Evolutionary conservation across 768 basidiomycete species (phyloP).

Genomic region (Lentinula guzmanii): DNA sequence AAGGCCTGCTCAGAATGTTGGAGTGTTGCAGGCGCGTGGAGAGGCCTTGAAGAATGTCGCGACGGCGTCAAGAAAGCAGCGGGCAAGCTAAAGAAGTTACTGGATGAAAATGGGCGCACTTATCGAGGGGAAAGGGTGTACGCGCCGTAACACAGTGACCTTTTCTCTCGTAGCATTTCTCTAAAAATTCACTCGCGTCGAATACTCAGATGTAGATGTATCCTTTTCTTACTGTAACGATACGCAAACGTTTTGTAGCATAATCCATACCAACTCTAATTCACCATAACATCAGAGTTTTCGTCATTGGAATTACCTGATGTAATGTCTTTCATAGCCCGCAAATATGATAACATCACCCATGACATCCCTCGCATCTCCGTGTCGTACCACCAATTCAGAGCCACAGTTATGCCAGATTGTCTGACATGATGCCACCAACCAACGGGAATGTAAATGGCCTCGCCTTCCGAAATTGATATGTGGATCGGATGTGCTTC

Average conservation of each 20-base stretch:
- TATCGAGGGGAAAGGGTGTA: slow-evolving; percentile 31
- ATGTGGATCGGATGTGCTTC: slow-evolving; percentile 63
- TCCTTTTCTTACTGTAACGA: neutral
- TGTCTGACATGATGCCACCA: slow-evolving; percentile 95
- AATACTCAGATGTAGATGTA: neutral
- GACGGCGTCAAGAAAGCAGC: slow-evolving; percentile 59
- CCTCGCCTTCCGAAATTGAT: slow-evolving; percentile 65
- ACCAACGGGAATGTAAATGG: slow-evolving; percentile 83
- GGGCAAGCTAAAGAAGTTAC: slow-evolving; percentile 48
- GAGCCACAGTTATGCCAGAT: slow-evolving; percentile 54
- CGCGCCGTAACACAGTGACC: slow-evolving; percentile 11
- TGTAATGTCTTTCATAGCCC: slow-evolving; percentile 36
- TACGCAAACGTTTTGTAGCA: neutral
- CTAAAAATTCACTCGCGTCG: neutral
- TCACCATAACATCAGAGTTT: neutral
- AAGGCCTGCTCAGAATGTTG: slow-evolving; percentile 77
- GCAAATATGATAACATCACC: slow-evolving; percentile 60
- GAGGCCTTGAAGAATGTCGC: slow-evolving; percentile 57
- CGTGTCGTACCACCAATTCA: slow-evolving; percentile 91
- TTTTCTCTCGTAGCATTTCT: too few species aligned
- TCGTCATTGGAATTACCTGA: neutral
- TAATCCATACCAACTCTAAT: too few species aligned
- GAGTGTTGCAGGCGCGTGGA: slow-evolving; percentile 65
- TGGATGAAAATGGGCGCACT: slow-evolving; percentile 51
- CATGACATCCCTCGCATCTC: slow-evolving; percentile 68